Evolutionary conservation across 2,329 filamentous ascomycete genomes (phyloP), one percentile per base, ranked within the genome.

Genomic region (Lachnellula subtilissima): DNA sequence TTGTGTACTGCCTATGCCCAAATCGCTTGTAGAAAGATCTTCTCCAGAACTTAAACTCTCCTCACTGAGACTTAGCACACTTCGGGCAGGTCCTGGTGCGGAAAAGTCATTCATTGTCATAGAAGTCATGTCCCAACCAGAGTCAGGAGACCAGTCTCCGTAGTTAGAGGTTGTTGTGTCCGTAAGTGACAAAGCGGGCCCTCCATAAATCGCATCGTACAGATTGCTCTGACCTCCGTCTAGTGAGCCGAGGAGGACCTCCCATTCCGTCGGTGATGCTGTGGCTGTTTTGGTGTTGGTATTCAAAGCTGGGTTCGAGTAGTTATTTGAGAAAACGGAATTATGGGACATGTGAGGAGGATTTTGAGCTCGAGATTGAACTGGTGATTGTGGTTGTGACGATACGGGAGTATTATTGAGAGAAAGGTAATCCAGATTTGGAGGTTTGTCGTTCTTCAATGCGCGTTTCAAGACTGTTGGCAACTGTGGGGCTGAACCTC

Each of bases 181-280:
- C 17, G 60, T 25, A 12, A 68, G 48, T 22, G 56, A 62, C 3
- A 65, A 59, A 75, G 72, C 47, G 76, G 77, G 78, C 0, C 87
- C 87, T 39, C 88, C 88, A 63, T 91, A 91, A 54, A 91, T 90
- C 42, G 86, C 86, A 67, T 91, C 87, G 71, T 90, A 94, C n/a
- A 95, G 87, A 67, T 93, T 95, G 53, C 86, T 83, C 61, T 87
- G 81, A 0, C 89, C 89, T 37, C 85, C 85, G 64, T 96, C 91
- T 70, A 96, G 84, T 22, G 86, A 87, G 4, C 87, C 86, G 2
- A 96, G 78, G 0, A 96, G 78, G 1, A 86, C 84, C 70, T 96
- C 91, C 91, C 91, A 96, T 64, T 94, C 89, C 0, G 84, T 78
- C 8, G 85, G 75, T 0, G 84, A 84, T 12, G 86, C 78, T 15